These are phyloP conservation scores for Fonsecaea pugnacius DNA, from an alignment of 2,329 filamentous ascomycete species.

Conservation along the genomic window DNA sequence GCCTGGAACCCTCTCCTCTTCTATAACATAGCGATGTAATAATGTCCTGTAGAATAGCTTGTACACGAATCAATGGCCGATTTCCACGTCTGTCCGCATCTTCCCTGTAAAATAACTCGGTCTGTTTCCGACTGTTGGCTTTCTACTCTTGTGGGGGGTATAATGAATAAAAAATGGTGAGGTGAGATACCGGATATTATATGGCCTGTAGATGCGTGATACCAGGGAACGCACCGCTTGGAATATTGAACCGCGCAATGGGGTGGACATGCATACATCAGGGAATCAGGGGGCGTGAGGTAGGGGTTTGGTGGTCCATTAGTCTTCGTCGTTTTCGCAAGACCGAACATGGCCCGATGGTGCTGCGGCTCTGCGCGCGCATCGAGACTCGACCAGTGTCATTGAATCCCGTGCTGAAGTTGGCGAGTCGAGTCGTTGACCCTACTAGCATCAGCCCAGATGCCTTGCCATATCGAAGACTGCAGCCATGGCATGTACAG, in stretches of 20 bases:
- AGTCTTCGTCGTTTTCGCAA: not conserved
- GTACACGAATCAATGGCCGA: not conserved
- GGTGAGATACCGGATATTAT: not conserved
- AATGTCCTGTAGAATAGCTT: constrained; percentile 2
- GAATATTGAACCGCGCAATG: not conserved
- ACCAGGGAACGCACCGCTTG: not conserved
- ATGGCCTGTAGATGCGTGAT: not conserved
- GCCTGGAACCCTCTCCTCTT: not conserved
- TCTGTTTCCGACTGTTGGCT: not conserved
- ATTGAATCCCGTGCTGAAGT: not conserved
- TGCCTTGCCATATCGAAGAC: constrained; percentile 21
- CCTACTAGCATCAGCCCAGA: constrained; percentile 22
- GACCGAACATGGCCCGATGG: not conserved
- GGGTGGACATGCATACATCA: not conserved
- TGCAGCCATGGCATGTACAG: constrained; percentile 32
- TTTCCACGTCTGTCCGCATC: not conserved
- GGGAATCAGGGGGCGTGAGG: not conserved
- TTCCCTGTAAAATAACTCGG: not conserved
- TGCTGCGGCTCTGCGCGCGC: not conserved
- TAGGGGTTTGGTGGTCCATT: not conserved
- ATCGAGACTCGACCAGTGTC: not conserved
- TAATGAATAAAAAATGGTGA: not conserved
- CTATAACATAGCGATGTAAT: constrained; percentile 1
- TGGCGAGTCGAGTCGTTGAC: not conserved
- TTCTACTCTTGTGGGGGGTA: not conserved